A percentile compares a stretch with the other conserved stretches of the same genome.
phyloP scores from a whole-genome alignment of 176 grass and related monocot species.

The Aegilops sharonensis region DNA sequence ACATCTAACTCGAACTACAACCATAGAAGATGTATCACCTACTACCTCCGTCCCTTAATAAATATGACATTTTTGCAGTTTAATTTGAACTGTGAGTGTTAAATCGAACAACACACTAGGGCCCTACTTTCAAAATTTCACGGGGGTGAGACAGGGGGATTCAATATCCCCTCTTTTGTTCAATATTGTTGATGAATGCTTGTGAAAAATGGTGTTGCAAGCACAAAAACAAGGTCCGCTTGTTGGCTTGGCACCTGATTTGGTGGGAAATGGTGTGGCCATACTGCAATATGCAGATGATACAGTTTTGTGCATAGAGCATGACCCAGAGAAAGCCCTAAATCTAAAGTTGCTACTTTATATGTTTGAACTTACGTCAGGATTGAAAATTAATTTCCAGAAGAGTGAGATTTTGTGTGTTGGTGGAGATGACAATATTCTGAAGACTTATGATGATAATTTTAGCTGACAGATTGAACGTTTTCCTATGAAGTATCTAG shows the following conservation, averaged over 20 bases:
- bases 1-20: too few species aligned
- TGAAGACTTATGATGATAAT: too few species aligned
- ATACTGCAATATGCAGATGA: neutral
- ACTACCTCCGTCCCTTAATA: too few species aligned
- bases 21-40: too few species aligned
- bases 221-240: neutral
- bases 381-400: too few species aligned
- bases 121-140: neutral
- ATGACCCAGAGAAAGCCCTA: neutral
- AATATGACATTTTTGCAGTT: too few species aligned
- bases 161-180: neutral
- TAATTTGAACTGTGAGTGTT: neutral
- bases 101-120: neutral
- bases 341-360: neutral
- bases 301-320: neutral
- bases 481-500: too few species aligned
- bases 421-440: too few species aligned
- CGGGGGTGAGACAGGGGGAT: neutral
- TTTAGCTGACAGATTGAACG: too few species aligned
- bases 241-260: neutral
- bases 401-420: too few species aligned
- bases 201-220: neutral
- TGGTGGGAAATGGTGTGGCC: neutral
- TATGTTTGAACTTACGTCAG: neutral
- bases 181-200: neutral